A percentile compares a stretch with the other conserved stretches of the same genome.
Conservation (phyloP, 169 alveolate genomes). For the Plasmodium blacklocki region DNA sequence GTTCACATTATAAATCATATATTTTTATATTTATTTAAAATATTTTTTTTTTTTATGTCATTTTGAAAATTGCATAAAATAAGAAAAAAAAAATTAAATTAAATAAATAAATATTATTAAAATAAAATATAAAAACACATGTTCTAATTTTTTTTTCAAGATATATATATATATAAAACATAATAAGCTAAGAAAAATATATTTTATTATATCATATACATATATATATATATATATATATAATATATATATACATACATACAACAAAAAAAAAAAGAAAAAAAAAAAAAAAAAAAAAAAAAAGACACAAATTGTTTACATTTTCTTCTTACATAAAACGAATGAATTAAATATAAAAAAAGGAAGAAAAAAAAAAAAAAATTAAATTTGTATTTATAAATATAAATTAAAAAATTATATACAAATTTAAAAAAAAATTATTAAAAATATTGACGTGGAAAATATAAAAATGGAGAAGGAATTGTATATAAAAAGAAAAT, state of each 20-base stretch:
- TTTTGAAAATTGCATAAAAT: too few relatives aligned
- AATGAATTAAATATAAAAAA: neutral
- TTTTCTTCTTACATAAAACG: neutral
- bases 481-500: neutral
- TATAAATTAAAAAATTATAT: neutral
- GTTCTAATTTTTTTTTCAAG: too few relatives aligned
- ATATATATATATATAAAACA: too few relatives aligned
- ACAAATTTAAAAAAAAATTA: neutral
- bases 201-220: too few relatives aligned
- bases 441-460: neutral
- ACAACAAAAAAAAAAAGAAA: neutral
- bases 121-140: too few relatives aligned
- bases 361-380: neutral
- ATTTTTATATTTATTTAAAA: too few relatives aligned
- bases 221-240: too few relatives aligned
- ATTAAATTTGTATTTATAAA: neutral
- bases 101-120: too few relatives aligned
- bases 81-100: too few relatives aligned
- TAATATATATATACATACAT: neutral
- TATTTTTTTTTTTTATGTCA: too few relatives aligned
- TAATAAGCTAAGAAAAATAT: too few relatives aligned
- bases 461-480: neutral
- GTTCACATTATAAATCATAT: too few relatives aligned
- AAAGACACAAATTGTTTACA: conserved; percentile 2
- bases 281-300: neutral